A percentile compares a stretch with the other conserved stretches of the same genome.
Conservation (phyloP, 352 stramenopile genomes). For the Globisporangium perplexum region DNA sequence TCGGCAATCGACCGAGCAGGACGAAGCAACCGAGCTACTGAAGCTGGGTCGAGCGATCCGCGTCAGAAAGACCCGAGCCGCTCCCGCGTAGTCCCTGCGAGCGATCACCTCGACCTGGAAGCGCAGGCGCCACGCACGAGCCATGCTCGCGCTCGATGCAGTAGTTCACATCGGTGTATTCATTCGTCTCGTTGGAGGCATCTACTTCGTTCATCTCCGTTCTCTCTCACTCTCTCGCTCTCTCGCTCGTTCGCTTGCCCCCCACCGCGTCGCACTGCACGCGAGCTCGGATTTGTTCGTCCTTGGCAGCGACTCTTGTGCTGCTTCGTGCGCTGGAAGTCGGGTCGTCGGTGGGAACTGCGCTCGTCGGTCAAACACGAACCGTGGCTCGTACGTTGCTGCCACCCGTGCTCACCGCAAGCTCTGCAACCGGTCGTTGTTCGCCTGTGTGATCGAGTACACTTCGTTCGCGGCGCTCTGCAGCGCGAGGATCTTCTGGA, state of each 20-base stretch:
- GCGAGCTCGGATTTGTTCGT: not conserved
- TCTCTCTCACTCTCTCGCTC: not conserved
- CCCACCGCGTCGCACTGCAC: no score
- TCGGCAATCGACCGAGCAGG: not conserved
- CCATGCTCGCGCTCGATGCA: no score
- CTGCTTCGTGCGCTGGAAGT: not conserved
- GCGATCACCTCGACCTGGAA: no score
- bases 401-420: slow-evolving; percentile 2
- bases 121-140: no score
- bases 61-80: no score
- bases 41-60: no score
- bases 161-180: not conserved
- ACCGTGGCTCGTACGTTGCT: no score
- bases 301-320: not conserved
- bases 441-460: slow-evolving; percentile 37
- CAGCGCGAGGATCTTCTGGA: slow-evolving; percentile 29
- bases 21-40: no score
- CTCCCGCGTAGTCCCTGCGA: no score
- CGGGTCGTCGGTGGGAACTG: not conserved
- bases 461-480: slow-evolving; percentile 32
- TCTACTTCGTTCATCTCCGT: not conserved
- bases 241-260: not conserved
- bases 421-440: slow-evolving; percentile 32
- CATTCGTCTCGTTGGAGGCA: not conserved
- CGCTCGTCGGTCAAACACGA: not conserved